Base-by-base conservation (phyloP, 306 rosid genomes). In the Cicer cuneatum region DNA sequence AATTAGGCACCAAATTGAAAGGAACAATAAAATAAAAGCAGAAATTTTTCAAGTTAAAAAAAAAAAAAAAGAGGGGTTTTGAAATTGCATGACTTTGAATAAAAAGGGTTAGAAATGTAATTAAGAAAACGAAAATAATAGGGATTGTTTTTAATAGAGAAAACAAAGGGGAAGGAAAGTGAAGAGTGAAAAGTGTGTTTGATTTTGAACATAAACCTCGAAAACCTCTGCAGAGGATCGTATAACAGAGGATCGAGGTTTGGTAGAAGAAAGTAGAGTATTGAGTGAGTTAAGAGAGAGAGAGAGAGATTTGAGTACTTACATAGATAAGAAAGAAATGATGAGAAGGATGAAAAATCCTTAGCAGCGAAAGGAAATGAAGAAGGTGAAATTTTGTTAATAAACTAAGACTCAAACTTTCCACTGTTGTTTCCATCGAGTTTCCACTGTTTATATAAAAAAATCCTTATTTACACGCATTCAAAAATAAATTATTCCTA, bases 171-270 rank as follows among this genome's bases (percentile, higher is more conserved):
- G 10, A 46, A 21, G 21, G 12, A 10, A 47, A 52, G 45, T 61
- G 39, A 14, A 10, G 5, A 52, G 24, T 51, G 5, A 53, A 57
- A 5, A 59, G 9, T 71, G n/a, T 39, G 64, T 69, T 62, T 10
- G 72, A 41, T 2, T 71, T 45, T 67, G 19, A 65, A 64, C 67
- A 71, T 9, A 68, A 75, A 72, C 38, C 65, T 80, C 69, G 47
- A 7, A 69, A 58, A 53, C 63, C 56, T 51, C 59, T 21, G 4
- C 21, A 60, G 54, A 56, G 10, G 1, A 43, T 19, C n/a, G 8
- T 2, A 14, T 5, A 16, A 43, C 10, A 43, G 5, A 47, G 33
- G 43, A 68, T 29, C 60, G 45, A 7, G 5, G 60, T 19, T 64
- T 64, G 13, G 15, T 40, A 12, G 70, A 14, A 16, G 13, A 64